phyloP scores from a whole-genome alignment of 2,329 filamentous ascomycete genomes.

The Xylaria sp. region DNA sequence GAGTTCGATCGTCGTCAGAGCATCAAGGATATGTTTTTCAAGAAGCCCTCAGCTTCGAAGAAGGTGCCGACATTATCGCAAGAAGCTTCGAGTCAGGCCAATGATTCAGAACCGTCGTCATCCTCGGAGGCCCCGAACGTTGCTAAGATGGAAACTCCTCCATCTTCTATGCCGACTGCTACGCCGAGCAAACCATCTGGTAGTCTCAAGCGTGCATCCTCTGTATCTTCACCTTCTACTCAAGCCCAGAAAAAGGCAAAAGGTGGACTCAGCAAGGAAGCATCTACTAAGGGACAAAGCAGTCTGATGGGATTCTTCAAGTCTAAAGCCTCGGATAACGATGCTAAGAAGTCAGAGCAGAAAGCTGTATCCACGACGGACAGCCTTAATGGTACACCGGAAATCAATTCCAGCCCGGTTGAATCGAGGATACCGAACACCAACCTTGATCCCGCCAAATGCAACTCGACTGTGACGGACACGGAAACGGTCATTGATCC shows the following conservation, averaged over 20 bases:
- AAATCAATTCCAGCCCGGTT: conserved; percentile 5
- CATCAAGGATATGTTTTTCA: conserved; percentile 90
- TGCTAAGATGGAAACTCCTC: conserved; percentile 21
- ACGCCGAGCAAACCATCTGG: conserved; percentile 21
- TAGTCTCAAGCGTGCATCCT: conserved; percentile 30
- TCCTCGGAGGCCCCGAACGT: conserved; percentile 4
- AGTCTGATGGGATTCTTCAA: conserved; percentile 79
- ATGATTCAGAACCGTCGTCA: not conserved
- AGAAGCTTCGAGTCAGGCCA: conserved; percentile 4
- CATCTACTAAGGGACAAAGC: conserved; percentile 40
- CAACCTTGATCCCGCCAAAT: conserved; percentile 9
- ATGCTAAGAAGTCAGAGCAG: conserved; percentile 14
- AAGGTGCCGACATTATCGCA: conserved; percentile 16
- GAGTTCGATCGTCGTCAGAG: conserved; percentile 80
- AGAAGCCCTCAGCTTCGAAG: conserved; percentile 39
- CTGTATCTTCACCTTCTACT: conserved; percentile 17
- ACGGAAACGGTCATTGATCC: conserved; percentile 56
- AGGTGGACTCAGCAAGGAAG: conserved; percentile 30
- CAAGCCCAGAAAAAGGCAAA: conserved; percentile 38
- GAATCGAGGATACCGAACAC: not conserved
- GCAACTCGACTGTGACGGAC: not conserved
- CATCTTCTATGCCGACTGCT: conserved; percentile 10
- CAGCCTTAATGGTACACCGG: conserved; percentile 15
- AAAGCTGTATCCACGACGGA: conserved; percentile 2
- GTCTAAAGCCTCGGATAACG: conserved; percentile 41